A percentile compares a stretch with the other conserved stretches of the same genome.
Evolutionary conservation across 139 green algal species (phyloP).

Genomic region (Volvox reticuliferus): DNA sequence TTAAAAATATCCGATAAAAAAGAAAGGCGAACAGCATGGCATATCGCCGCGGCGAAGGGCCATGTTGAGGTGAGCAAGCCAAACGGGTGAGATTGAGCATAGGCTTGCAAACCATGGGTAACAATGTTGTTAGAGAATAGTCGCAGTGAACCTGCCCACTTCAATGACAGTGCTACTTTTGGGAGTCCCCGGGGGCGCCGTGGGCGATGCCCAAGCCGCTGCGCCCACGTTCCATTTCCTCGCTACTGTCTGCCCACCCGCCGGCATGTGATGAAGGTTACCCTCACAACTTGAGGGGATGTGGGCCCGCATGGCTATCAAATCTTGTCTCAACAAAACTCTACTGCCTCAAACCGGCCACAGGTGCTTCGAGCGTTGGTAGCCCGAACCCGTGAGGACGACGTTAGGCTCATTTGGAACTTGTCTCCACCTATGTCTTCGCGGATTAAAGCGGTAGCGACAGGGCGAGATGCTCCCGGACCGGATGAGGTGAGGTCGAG

Average conservation of each 20-base stretch:
- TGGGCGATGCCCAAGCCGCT: neutral
- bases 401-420: neutral
- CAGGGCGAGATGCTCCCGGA: neutral
- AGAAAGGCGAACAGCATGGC: neutral
- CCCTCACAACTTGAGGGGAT: neutral
- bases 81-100: neutral
- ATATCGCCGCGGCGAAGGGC: conserved; percentile 7
- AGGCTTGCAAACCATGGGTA: neutral
- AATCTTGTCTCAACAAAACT: neutral
- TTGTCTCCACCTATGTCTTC: neutral
- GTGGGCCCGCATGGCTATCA: neutral
- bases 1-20: neutral
- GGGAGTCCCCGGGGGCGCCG: neutral
- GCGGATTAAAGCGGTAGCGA: neutral
- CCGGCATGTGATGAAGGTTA: neutral
- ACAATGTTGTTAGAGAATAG: neutral
- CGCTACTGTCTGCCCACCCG: neutral
- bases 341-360: neutral
- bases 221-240: neutral
- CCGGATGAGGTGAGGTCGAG: neutral
- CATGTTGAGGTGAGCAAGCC: conserved; percentile 18
- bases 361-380: conserved; percentile 11
- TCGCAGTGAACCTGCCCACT: neutral
- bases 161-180: neutral
- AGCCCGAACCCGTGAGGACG: neutral